A percentile compares a stretch with the other conserved stretches of the same genome.
Conservation (phyloP, 108 stramenopile genomes). For the Cylindrotheca fusiformis region DNA sequence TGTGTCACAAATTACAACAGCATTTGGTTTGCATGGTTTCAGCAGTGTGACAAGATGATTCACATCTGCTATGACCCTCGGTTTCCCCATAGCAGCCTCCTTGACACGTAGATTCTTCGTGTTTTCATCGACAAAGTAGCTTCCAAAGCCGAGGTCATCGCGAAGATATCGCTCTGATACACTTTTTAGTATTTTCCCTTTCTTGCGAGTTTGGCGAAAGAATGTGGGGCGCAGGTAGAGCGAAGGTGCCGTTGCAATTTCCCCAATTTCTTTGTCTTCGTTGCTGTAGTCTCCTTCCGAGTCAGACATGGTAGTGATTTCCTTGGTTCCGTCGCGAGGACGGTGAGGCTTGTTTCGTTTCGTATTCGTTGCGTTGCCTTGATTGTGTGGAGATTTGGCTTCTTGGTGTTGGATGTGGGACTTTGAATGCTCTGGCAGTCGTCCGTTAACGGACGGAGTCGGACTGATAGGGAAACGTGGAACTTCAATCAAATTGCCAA, state of each 20-base stretch:
- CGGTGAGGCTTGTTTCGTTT: slow-evolving; percentile 1
- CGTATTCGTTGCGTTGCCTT: no score
- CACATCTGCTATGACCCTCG: slow-evolving; percentile 49
- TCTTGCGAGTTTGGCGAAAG: slow-evolving; percentile 56
- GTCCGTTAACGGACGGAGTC: no score
- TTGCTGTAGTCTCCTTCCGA: slow-evolving; percentile 16
- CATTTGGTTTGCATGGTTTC: slow-evolving; percentile 14
- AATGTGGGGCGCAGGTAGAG: slow-evolving; percentile 36
- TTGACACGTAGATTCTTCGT: slow-evolving; percentile 34
- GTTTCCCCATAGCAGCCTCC: slow-evolving; percentile 58
- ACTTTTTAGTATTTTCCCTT: slow-evolving; percentile 77
- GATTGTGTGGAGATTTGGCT: no score
- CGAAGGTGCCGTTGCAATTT: slow-evolving; percentile 37
- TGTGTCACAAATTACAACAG: slow-evolving; percentile 71
- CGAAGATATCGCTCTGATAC: slow-evolving; percentile 79
- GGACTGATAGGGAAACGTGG: no score
- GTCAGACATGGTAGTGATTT: not conserved
- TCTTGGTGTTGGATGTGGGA: no score
- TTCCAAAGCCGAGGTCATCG: slow-evolving; percentile 81
- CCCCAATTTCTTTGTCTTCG: slow-evolving; percentile 9
- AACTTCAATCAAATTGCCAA: not conserved
- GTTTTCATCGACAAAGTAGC: slow-evolving; percentile 36
- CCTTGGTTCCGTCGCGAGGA: not conserved
- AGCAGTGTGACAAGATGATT: slow-evolving; percentile 35
- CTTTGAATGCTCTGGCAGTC: no score